These are phyloP conservation scores for Erysiphe neolycopersici DNA, from an alignment of 2,329 filamentous ascomycete genomes.

Conservation along the genomic window DNA sequence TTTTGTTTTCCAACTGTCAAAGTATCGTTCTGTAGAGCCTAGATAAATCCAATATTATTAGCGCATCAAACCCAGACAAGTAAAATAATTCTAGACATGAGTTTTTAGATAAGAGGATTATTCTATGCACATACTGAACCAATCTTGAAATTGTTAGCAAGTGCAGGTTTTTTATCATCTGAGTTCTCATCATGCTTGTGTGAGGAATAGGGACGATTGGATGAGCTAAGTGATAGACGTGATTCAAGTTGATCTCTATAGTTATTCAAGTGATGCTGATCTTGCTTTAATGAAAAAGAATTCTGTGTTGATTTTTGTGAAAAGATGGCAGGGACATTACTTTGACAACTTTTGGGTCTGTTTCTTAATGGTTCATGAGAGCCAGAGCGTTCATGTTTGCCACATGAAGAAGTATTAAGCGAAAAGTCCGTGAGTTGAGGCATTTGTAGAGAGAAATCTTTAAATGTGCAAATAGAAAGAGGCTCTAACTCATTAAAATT, in stretches of 20 bases:
- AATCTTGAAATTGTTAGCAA: conserved; percentile 29
- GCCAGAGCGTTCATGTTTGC: conserved; percentile 47
- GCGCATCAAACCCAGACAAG: too few relatives aligned
- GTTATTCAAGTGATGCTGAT: too few relatives aligned
- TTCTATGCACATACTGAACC: conserved; percentile 31
- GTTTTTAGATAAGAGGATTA: too few relatives aligned
- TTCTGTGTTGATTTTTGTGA: not conserved
- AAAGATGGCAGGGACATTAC: not conserved
- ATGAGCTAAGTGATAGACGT: conserved; percentile 7
- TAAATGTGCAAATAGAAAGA: conserved; percentile 5
- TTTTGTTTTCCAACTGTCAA: too few relatives aligned
- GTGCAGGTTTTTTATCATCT: conserved; percentile 34
- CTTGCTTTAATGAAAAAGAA: too few relatives aligned
- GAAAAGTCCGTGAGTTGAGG: conserved; percentile 6
- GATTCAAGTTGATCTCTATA: not conserved
- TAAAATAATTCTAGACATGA: too few relatives aligned
- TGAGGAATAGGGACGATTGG: conserved; percentile 7
- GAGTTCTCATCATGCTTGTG: conserved; percentile 26
- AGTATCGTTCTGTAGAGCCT: too few relatives aligned
- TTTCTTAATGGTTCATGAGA: conserved; percentile 60
- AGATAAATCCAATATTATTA: too few relatives aligned
- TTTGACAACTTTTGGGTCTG: conserved; percentile 16
- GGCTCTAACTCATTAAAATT: conserved; percentile 14
- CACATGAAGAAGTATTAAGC: conserved; percentile 24
- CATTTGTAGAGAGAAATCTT: conserved; percentile 8